Evolutionary conservation across 305 asterid species (phyloP), one percentile per base, ranked within the genome.

Genomic region (Rubia peregrina): DNA sequence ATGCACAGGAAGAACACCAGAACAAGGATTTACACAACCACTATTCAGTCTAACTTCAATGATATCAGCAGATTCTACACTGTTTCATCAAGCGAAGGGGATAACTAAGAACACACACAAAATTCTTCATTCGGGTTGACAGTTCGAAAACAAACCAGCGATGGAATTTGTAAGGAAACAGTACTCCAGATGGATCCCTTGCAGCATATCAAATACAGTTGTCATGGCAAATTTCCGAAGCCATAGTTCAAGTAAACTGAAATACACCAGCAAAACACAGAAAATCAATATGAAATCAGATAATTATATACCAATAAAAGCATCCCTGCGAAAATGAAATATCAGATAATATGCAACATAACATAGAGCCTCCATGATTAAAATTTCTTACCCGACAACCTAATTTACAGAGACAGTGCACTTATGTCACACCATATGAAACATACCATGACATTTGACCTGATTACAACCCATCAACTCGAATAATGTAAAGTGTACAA

Each of bases 151-250:
- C 68, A 71, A 66, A 71, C 80, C 80, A 67, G 75, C 80, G 73
- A 63, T 57, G 40, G 65, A 77, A 77, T 30, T 36, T 38, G 70
- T 77, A 77, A 57, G 80, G 80, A 3, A 77, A 77, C 30, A 77
- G 73, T 12, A 62, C 0, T 10, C 80, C 80, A 42, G 80, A 77
- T n/a, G 77, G 59, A 72, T 77, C 80, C 56, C 80, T 77, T 22
- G 80, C 80, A 9, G 80, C 80, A 60, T 70, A 77, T 33, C 71
- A 71, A 13, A 72, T 57, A 38, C 80, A 77, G 49, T 77, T 57
- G 62, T 14, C 72, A 13, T 46, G 33, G 22, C 42, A 56, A 61
- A 44, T 48, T 38, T 24, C 63, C 40, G 66, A 48, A 62, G 73
- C 62, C 62, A 56, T 56, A 56, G 62, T 56, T 56, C 30, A 56